phyloP scores from a whole-genome alignment of 2,329 filamentous ascomycete species.

The Cladosporium sp. region DNA sequence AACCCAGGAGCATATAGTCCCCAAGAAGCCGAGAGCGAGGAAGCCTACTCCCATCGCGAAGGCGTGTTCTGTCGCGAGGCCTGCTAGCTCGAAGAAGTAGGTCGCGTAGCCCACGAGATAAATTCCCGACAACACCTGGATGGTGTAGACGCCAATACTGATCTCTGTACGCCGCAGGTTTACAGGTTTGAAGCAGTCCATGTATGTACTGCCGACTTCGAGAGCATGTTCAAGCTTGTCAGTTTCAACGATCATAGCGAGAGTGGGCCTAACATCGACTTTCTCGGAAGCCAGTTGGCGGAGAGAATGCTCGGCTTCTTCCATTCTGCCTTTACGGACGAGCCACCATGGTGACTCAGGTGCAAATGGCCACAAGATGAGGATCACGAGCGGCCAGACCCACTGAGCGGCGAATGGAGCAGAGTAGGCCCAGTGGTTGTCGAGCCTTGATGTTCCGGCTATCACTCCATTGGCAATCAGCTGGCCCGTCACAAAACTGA shows the following conservation, averaged over 20 bases:
- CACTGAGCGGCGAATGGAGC: slow-evolving; percentile 45
- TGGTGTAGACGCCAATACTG: slow-evolving; percentile 40
- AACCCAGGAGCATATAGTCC: slow-evolving; percentile 40
- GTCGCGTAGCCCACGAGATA: slow-evolving; percentile 42
- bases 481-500: slow-evolving; percentile 61
- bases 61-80: slow-evolving; percentile 35
- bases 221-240: slow-evolving; percentile 35
- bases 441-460: slow-evolving; percentile 29
- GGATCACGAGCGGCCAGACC: slow-evolving; percentile 38
- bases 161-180: slow-evolving; percentile 43
- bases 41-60: slow-evolving; percentile 40
- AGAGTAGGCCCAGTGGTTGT: slow-evolving; percentile 38
- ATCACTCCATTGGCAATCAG: slow-evolving; percentile 47
- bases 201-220: slow-evolving; percentile 34
- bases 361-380: slow-evolving; percentile 34
- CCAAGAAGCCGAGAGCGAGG: slow-evolving; percentile 40
- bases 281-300: slow-evolving; percentile 33
- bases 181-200: slow-evolving; percentile 40
- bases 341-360: slow-evolving; percentile 38
- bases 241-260: slow-evolving; percentile 39
- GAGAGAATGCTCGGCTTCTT: slow-evolving; percentile 34
- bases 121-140: slow-evolving; percentile 41
- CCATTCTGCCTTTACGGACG: slow-evolving; percentile 32
- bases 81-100: slow-evolving; percentile 47
- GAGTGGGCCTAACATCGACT: slow-evolving; percentile 36